Evolutionary conservation across 106 monocot species (phyloP), one percentile per base, ranked within the genome.

Genomic region (Cymbidium sinense): DNA sequence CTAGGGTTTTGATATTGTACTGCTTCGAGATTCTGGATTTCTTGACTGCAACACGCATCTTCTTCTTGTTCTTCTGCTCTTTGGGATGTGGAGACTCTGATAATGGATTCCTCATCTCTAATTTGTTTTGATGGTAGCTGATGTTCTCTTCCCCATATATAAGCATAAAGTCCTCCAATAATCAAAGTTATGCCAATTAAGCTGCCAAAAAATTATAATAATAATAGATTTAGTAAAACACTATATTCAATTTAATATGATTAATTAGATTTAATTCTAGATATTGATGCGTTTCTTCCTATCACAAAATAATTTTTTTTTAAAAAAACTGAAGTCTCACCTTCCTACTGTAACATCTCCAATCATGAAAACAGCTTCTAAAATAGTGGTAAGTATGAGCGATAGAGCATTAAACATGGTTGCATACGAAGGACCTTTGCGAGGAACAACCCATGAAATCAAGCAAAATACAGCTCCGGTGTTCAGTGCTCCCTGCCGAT

Each of bases 391-490:
- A 77, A 84, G 78, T 71, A 89, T 58, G 10, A 91, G 36, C 0
- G 91, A 80, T 4, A 91, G 71, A 18, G 91, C 52, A 51, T 82
- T 86, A 73, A 91, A 91, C 81, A 91, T 86, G 64, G 91, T 47
- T 9, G 91, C 86, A 81, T 86, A 91, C 0, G 81, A 75, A 8
- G 91, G 88, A 17, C 91, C 91, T 76, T 79, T 44, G 10, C 62
- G 64, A 28, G 81, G 43, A 10, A 86, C 77, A 21, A 81, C 84
- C 83, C 86, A 91, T 37, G 86, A 70, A 20, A 83, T 62, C 65
- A 91, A 47, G 50, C 79, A 52, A 52, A 81, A 91, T 54, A 75
- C 79, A 17, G 35, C 75, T 13, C 77, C 88, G 19, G 88, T 88
- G 23, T 79, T 88, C 17, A 91, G 78, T 2, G 82, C 77, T 7